These are phyloP conservation scores for Azolla pinnata DNA, from an alignment of 75 land plant species.

Conservation along the genomic window DNA sequence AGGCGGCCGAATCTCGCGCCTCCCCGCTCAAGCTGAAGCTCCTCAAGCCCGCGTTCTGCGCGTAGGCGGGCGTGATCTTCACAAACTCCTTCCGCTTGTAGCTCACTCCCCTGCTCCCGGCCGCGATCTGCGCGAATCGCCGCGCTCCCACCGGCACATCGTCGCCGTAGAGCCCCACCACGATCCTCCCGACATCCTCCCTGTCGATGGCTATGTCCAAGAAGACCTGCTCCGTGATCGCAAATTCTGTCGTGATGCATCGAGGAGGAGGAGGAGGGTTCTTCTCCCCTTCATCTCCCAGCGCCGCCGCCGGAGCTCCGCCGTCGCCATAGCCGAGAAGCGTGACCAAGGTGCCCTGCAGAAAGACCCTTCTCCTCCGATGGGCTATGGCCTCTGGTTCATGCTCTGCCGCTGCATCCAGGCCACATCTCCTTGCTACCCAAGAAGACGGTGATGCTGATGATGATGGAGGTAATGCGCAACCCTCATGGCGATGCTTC, in stretches of 20 bases:
- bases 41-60: conserved; percentile 79
- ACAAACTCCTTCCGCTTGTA: conserved; percentile 81
- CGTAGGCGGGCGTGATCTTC: conserved; percentile 62
- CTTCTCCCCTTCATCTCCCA: no score
- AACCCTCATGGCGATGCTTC: no score
- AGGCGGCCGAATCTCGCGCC: conserved; percentile 51
- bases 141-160: conserved; percentile 58
- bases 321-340: no score
- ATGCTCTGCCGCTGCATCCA: no score
- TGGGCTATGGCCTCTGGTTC: no score
- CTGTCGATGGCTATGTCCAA: conserved; percentile 78
- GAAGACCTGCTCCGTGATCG: conserved; percentile 48
- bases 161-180: conserved; percentile 57
- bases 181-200: conserved; percentile 59
- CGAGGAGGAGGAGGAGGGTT: no score
- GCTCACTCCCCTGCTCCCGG: conserved; percentile 58
- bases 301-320: no score
- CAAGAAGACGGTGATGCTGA: no score
- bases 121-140: conserved; percentile 52
- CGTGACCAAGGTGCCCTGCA: no score
- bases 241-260: neutral
- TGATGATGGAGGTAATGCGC: no score
- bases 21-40: conserved; percentile 56
- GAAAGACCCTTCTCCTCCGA: no score
- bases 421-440: no score